Conservation (phyloP, 371 early-diverging fungal species). For the Batrachochytrium dendrobatidis region DNA sequence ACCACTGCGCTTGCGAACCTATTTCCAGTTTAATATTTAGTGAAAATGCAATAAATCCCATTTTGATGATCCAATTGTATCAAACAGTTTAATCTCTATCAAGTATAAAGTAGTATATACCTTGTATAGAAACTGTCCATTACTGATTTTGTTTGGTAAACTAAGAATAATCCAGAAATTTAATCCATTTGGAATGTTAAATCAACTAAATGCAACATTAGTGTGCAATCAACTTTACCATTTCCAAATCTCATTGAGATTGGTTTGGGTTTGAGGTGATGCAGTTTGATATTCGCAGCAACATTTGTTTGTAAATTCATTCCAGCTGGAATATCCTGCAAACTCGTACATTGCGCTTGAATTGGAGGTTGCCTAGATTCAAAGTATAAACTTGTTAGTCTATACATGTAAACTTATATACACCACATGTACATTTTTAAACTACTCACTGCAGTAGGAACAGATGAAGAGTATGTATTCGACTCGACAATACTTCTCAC, state of each 20-base stretch:
- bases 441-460: background rate
- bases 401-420: no score
- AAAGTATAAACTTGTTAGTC: no score
- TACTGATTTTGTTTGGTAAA: background rate
- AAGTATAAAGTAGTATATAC: background rate
- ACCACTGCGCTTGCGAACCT: background rate
- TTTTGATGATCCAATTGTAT: background rate
- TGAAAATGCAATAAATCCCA: no score
- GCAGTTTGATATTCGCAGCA: background rate
- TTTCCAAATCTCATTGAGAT: background rate
- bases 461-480: background rate
- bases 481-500: background rate
- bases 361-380: no score
- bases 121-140: slow-evolving; percentile 1
- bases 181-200: background rate
- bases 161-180: background rate
- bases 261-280: background rate
- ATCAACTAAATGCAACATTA: background rate
- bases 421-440: no score
- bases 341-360: slow-evolving; percentile 1
- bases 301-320: background rate
- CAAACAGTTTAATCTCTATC: background rate
- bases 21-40: no score
- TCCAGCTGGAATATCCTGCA: slow-evolving; percentile 3
- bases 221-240: background rate